These are phyloP conservation scores for Pseudohyphozyma bogoriensis DNA, from an alignment of 768 basidiomycete species.

Conservation along the genomic window DNA sequence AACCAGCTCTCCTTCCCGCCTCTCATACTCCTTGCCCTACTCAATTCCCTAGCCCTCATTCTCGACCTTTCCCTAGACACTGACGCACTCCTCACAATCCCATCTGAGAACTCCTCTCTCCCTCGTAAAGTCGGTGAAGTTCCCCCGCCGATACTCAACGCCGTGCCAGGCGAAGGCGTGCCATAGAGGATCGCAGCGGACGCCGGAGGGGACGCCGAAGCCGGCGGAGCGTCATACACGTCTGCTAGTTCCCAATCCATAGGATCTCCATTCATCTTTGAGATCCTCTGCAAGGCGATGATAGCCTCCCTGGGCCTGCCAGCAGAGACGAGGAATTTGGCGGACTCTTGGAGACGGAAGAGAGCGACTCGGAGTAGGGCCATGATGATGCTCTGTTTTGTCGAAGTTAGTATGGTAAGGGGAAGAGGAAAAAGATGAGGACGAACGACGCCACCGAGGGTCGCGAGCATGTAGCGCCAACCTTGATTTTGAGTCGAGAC, in stretches of 20 bases:
- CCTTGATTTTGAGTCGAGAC: conserved; percentile 63
- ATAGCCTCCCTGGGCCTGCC: conserved; percentile 77
- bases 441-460: conserved; percentile 73
- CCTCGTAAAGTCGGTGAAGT: conserved; percentile 17
- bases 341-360: conserved; percentile 88
- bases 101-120: neutral
- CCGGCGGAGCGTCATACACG: conserved; percentile 44
- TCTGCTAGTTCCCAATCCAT: conserved; percentile 60
- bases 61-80: neutral
- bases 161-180: no score
- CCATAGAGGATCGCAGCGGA: no score
- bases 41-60: neutral
- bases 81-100: neutral
- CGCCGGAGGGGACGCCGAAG: neutral
- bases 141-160: no score
- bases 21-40: neutral
- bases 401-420: conserved; percentile 3
- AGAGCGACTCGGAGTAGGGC: conserved; percentile 76
- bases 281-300: conserved; percentile 70
- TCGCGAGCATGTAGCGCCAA: conserved; percentile 75
- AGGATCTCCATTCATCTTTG: conserved; percentile 69
- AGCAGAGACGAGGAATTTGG: conserved; percentile 67
- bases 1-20: conserved; percentile 3
- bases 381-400: conserved; percentile 66
- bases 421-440: neutral